Evolutionary conservation across 371 early-diverging fungal species (phyloP).

Genomic region (Mortierella sp.): DNA sequence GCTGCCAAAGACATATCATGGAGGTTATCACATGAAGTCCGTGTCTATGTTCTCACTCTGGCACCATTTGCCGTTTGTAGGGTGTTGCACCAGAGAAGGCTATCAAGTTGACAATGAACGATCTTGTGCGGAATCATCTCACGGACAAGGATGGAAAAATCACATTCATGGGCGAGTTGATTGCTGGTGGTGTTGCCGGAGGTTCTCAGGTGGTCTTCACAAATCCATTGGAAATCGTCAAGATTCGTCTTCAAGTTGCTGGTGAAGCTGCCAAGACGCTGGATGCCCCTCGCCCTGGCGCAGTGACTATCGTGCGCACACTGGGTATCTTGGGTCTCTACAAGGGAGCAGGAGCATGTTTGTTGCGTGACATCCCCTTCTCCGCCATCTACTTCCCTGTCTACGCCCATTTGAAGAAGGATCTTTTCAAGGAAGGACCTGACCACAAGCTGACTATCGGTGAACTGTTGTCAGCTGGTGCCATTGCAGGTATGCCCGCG

Average conservation of each 20-base stretch:
- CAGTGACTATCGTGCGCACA: slow-evolving; percentile 88
- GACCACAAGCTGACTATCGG: slow-evolving; percentile 77
- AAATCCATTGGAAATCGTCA: slow-evolving; percentile 99
- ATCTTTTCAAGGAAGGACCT: slow-evolving; percentile 83
- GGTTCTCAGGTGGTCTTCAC: slow-evolving; percentile 86
- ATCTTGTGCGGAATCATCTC: slow-evolving; percentile 81
- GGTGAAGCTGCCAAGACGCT: slow-evolving; percentile 78
- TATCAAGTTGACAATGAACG: slow-evolving; percentile 97
- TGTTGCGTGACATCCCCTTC: slow-evolving; percentile 97
- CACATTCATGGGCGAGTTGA: slow-evolving; percentile 73
- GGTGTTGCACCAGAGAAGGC: slow-evolving; percentile 94
- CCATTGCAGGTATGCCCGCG: slow-evolving; percentile 98
- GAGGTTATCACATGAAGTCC: neutral
- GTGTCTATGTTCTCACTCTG: neutral
- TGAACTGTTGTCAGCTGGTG: slow-evolving; percentile 92
- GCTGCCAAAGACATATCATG: neutral
- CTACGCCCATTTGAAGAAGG: slow-evolving; percentile 91
- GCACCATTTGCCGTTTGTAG: slow-evolving; percentile 1
- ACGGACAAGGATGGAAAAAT: slow-evolving; percentile 79
- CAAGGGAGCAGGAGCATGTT: slow-evolving; percentile 94
- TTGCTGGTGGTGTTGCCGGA: slow-evolving; percentile 93
- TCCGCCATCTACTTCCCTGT: slow-evolving; percentile 97
- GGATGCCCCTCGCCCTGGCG: slow-evolving; percentile 75
- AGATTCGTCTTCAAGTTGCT: slow-evolving; percentile 95
- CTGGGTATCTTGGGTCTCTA: slow-evolving; percentile 95